Evolutionary conservation across 495 filamentous ascomycete genomes (phyloP).

Genomic region (Aspergillus homomorphus): DNA sequence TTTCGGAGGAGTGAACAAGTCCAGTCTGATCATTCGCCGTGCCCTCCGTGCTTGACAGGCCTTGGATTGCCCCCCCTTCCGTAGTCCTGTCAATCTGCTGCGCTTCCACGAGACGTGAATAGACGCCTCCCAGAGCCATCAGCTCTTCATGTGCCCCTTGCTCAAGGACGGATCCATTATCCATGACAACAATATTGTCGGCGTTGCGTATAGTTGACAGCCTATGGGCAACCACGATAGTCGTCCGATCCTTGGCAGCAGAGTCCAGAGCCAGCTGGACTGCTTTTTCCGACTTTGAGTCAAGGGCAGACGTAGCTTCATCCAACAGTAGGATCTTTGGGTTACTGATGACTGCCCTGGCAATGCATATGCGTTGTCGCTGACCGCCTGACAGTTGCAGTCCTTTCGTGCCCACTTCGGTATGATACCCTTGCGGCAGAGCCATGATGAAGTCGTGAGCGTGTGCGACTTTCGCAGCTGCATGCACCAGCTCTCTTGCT

Average conservation of each 20-base stretch:
- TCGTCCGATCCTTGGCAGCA: slow-evolving; percentile 37
- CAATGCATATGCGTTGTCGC: slow-evolving; percentile 3
- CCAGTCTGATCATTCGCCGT: not conserved
- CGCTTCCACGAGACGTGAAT: slow-evolving; percentile 23
- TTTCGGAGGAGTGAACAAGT: not conserved
- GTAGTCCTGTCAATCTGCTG: not conserved
- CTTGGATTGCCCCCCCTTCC: not conserved
- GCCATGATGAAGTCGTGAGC: slow-evolving; percentile 26
- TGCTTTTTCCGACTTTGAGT: slow-evolving; percentile 44
- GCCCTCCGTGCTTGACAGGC: not conserved
- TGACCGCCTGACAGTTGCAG: slow-evolving; percentile 1
- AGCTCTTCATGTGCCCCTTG: slow-evolving; percentile 47
- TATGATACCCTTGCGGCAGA: slow-evolving; percentile 36
- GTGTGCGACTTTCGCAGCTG: slow-evolving; percentile 27
- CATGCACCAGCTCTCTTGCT: slow-evolving; percentile 17
- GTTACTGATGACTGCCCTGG: not conserved
- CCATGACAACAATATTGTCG: slow-evolving; percentile 52
- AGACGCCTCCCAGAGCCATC: slow-evolving; percentile 34
- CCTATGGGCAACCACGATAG: slow-evolving; percentile 52
- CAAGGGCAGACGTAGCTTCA: slow-evolving; percentile 44
- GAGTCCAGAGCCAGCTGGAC: slow-evolving; percentile 46
- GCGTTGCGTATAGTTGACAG: slow-evolving; percentile 53
- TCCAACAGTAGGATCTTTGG: slow-evolving; percentile 18
- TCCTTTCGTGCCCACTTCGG: slow-evolving; percentile 18
- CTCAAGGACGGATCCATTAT: slow-evolving; percentile 43